Base-by-base conservation (phyloP, 2,329 filamentous ascomycete genomes). In the Sporothrix protearum region DNA sequence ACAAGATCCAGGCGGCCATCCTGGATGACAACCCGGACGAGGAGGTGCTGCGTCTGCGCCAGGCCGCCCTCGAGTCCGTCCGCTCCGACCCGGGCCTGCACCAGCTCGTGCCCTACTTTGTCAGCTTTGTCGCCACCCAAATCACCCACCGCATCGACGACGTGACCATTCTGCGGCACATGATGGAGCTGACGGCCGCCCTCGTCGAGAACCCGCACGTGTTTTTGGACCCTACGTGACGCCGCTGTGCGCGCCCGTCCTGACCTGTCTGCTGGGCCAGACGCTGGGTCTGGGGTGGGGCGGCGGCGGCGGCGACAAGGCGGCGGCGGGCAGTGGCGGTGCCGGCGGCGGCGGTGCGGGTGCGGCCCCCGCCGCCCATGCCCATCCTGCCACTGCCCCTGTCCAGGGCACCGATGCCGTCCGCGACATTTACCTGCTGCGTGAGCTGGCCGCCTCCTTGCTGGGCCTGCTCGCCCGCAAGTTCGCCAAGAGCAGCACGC, bases 81-180 rank as follows among this genome's bases (percentile, higher is more conserved):
- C 87, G 91, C 67, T 92, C 93, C 71, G 96, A 99, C 78, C 94
- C 96, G 0, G 95, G 95, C 49, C 87, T 98, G 51, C 96, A 99
- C 79, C 96, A 99, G 81, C 88, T 99, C 10, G 90, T 97, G 36
- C 96, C 96, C 0, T 99, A 99, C 82, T 97, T 98, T 77, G 91
- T 97, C 73, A 94, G 96, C 79, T 98, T 97, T 80, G 92, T 98
- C 77, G 91, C 94, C 25, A 95, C 97, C 80, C 96, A 97, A 81
- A 93, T 99, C 68, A 98, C 96, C 0, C 96, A 99, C 80, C 92
- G 91, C 76, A 87, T 97, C 75, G 94, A 97, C 81, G 92, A 97
- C 79, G 87, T 94, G 2, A 97, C 97, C 79, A 89, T 94, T 5
- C 85, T 99, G 28, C 90, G 89, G 25, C 93, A 96, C 80, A 96